A percentile compares a stretch with the other conserved stretches of the same genome.
Evolutionary conservation across 225 moss, liverwort and hornwort genomes (phyloP).

Genomic region (Lunularia cruciata): DNA sequence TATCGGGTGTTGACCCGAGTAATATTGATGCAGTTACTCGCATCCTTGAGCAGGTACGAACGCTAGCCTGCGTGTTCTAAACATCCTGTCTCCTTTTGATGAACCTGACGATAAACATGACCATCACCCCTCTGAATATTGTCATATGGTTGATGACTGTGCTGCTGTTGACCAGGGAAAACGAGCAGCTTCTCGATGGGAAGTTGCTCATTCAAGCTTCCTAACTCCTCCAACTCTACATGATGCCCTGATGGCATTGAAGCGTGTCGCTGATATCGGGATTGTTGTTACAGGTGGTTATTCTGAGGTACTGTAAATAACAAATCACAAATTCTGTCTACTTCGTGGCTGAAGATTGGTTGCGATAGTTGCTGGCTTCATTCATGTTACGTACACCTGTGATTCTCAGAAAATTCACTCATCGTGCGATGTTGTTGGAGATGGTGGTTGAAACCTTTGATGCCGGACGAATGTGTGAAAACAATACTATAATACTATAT

Average conservation of each 20-base stretch:
- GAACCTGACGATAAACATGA: not conserved
- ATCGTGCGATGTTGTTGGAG: too few relatives aligned
- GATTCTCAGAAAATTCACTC: too few relatives aligned
- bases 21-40: constrained; percentile 75
- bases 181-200: constrained; percentile 90
- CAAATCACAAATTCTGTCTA: too few relatives aligned
- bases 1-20: constrained; percentile 73
- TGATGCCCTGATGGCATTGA: constrained; percentile 71
- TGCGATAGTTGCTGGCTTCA: too few relatives aligned
- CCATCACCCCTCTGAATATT: not conserved
- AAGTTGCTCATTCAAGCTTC: constrained; percentile 80
- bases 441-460: too few relatives aligned
- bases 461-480: too few relatives aligned
- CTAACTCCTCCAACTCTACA: constrained; percentile 68
- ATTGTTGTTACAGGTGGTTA: constrained; percentile 77
- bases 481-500: too few relatives aligned
- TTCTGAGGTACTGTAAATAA: constrained; percentile 59
- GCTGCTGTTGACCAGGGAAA: constrained; percentile 45
- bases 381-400: too few relatives aligned
- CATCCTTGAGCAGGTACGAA: constrained; percentile 70
- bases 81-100: not conserved
- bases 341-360: too few relatives aligned
- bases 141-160: not conserved
- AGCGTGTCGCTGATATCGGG: constrained; percentile 69
- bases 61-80: too few relatives aligned